A percentile compares a stretch with the other conserved stretches of the same genome.
Conservation (phyloP, 2,329 filamentous ascomycete genomes). For the Talaromyces islandicus region DNA sequence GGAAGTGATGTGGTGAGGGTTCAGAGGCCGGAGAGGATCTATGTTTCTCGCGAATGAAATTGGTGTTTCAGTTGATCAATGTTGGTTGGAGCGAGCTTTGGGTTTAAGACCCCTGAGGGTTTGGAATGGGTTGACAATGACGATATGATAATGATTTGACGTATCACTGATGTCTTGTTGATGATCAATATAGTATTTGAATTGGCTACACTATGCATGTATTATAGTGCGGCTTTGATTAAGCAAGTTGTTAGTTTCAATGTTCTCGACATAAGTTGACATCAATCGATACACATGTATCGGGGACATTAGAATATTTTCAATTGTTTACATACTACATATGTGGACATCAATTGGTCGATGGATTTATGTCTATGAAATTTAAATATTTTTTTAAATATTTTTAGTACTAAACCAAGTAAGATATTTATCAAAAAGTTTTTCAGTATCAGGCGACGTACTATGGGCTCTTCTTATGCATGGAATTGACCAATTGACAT, state of each 20-base stretch:
- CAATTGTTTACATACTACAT: neutral
- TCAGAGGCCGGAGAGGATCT: conserved; percentile 31
- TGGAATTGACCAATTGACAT: too few species aligned
- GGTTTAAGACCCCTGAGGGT: neutral
- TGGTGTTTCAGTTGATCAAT: neutral
- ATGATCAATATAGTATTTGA: neutral
- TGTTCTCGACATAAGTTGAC: too few species aligned
- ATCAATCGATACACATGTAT: too few species aligned
- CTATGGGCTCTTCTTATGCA: too few species aligned
- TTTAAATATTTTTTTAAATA: too few species aligned
- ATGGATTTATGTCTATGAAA: too few species aligned
- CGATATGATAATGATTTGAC: neutral
- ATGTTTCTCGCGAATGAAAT: conserved; percentile 17
- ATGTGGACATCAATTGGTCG: too few species aligned
- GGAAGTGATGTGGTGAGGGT: conserved; percentile 22
- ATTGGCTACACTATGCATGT: neutral
- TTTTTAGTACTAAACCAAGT: too few species aligned
- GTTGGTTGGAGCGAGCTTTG: neutral
- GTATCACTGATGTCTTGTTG: neutral
- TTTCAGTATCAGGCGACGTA: too few species aligned
- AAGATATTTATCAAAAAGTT: too few species aligned
- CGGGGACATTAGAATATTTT: too few species aligned
- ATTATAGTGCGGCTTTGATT: neutral
- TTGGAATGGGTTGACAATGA: neutral
- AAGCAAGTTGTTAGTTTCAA: neutral